Base-by-base conservation (phyloP, 2,329 filamentous ascomycete genomes). In the Cadophora gregata region DNA sequence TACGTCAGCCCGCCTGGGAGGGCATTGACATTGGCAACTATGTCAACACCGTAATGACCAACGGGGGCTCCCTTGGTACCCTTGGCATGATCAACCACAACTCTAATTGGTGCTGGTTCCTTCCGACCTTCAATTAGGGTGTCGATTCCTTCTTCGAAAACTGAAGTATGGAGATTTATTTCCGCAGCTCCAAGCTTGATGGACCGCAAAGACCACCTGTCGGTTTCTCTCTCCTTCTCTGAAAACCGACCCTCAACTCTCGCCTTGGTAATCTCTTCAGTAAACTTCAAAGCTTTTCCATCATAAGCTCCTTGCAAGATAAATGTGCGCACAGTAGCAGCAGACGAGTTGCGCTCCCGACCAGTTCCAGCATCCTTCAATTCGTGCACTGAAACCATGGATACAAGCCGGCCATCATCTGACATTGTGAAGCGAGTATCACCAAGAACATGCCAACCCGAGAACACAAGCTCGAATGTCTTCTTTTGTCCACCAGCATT, bases 251-350 rank as follows among this genome's bases (percentile, higher is more conserved):
- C 91, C 79, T 97, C 95, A 16, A 97, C 88, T 70, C 90, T 88
- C 9, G 94, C 93, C 79, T 95, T 96, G 58, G 89, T 88, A 14
- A 97, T 84, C 70, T 98, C 96, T 79, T 98, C 95, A 31, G 88
- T 88, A 79, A 93, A 89, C 68, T 90, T 92, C 21, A 84, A 81
- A 1, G 91, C 92, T 77, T 90, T 94, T 29, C 89, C 89, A 75
- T 97, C 92, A 73, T 95, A 95, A 8, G 86, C 80, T 62, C 93
- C 92, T 60, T 90, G 86, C 1, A 97, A 84, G 48, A 90, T 79
- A 75, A 97, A 91, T 68, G 88, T 90, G 33, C 90, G 84, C 12
- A 89, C 83, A 1, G 89, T 88, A 25, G 85, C 80, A 16, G 81
- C 80, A 31, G 83, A 84, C 72, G 80, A 83, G 67, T 79, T 80